Evolutionary conservation across 2,329 filamentous ascomycete species (phyloP).

Genomic region (Biscogniauxia sp.): DNA sequence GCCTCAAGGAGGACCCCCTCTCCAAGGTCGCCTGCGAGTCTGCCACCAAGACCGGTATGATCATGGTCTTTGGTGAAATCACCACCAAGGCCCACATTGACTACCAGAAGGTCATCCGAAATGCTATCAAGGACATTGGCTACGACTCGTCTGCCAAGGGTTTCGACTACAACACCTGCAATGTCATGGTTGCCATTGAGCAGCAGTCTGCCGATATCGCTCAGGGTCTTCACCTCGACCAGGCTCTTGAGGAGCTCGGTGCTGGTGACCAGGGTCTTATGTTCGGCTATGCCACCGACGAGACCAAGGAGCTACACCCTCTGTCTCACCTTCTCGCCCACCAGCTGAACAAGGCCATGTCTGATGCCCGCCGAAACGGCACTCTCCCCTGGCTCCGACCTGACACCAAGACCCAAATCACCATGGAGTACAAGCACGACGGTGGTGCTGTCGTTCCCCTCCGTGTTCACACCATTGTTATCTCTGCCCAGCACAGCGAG

Average conservation of each 20-base stretch:
- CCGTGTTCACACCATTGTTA: constrained; percentile 93
- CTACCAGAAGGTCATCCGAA: constrained; percentile 97
- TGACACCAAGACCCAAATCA: constrained; percentile 99
- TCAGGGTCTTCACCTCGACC: constrained; percentile 96
- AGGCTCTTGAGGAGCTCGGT: constrained; percentile 95
- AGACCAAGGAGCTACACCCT: constrained; percentile 96
- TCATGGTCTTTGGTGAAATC: constrained; percentile 99
- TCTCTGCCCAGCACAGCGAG: constrained; percentile 90
- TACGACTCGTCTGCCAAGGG: constrained; percentile 97
- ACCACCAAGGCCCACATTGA: constrained; percentile 93
- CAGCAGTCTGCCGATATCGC: constrained; percentile 98
- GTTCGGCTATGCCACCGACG: constrained; percentile 99
- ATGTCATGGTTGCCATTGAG: constrained; percentile 98
- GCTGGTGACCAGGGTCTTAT: constrained; percentile 99
- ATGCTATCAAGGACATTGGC: constrained; percentile 95
- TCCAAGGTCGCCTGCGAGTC: constrained; percentile 99
- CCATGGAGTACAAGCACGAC: constrained; percentile 97
- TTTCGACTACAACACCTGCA: constrained; percentile 99
- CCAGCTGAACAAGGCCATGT: constrained; percentile 96
- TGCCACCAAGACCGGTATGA: constrained; percentile 98
- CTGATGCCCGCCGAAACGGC: constrained; percentile 81
- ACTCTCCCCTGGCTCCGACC: constrained; percentile 90
- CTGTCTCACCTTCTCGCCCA: constrained; percentile 92
- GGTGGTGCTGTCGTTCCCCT: constrained; percentile 87
- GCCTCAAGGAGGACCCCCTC: constrained; percentile 87